Percentiles rank a stretch among this genome's conserved stretches.
These are phyloP conservation scores for Dinochytrium kinnereticum DNA, from an alignment of 371 early-diverging fungal species.

Conservation along the genomic window DNA sequence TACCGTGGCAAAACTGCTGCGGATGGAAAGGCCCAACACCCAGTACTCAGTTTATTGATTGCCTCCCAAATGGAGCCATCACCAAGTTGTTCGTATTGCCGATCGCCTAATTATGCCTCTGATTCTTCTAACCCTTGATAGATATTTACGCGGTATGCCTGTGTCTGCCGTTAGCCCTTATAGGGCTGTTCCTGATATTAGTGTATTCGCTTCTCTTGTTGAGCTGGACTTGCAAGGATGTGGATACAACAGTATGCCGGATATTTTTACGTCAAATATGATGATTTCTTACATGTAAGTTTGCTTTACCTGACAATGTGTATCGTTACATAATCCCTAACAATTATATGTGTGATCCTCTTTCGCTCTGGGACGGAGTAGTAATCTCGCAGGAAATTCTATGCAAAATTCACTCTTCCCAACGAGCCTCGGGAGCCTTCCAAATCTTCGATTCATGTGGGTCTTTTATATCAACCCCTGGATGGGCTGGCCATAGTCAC, in stretches of 20 bases:
- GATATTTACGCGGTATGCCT: not conserved
- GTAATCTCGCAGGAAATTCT: no score
- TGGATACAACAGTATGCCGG: not conserved
- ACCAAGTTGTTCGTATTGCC: not conserved
- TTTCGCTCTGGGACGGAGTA: no score
- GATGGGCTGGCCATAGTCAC: no score
- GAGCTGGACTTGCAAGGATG: not conserved
- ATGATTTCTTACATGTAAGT: no score
- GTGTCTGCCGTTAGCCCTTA: not conserved
- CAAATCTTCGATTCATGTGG: no score
- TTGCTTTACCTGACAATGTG: no score
- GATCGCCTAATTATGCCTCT: not conserved
- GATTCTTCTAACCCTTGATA: not conserved
- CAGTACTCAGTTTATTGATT: not conserved
- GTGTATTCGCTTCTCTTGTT: not conserved
- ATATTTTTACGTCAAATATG: not conserved
- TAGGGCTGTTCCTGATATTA: not conserved
- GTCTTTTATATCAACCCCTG: no score
- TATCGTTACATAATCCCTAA: no score
- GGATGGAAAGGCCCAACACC: not conserved
- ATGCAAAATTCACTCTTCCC: no score
- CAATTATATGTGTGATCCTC: no score
- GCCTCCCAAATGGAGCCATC: not conserved
- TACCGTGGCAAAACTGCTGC: no score
- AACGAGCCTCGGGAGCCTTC: no score